Evolutionary conservation across 352 stramenopile genomes (phyloP).

Genomic region (Phytophthora colocasiae): DNA sequence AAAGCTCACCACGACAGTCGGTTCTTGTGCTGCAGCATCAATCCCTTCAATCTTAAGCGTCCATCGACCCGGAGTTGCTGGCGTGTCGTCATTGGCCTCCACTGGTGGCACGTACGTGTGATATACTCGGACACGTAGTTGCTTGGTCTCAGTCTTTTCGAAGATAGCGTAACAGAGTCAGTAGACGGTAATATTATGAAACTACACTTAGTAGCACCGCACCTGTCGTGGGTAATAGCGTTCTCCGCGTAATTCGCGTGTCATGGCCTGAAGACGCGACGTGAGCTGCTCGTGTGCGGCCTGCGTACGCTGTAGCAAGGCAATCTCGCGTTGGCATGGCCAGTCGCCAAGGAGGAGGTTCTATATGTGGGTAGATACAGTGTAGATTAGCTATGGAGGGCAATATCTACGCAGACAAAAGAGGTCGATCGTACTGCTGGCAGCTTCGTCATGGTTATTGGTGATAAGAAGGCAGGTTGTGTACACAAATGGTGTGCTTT

Average conservation of each 20-base stretch:
- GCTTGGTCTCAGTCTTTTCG: conserved; percentile 57
- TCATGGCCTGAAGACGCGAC: conserved; percentile 51
- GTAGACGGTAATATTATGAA: no score
- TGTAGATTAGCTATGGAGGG: conserved; percentile 1
- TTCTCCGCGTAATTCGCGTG: conserved; percentile 64
- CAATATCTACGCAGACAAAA: background rate
- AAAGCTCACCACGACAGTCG: conserved; percentile 48
- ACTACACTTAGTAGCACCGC: background rate
- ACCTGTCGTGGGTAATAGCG: conserved; percentile 66
- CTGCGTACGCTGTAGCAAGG: conserved; percentile 57
- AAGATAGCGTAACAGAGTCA: no score
- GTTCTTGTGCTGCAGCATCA: conserved; percentile 39
- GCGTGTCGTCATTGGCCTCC: conserved; percentile 37
- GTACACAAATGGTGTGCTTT: background rate
- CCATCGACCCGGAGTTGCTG: conserved; percentile 52
- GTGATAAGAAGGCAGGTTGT: background rate
- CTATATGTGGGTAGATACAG: conserved; percentile 27
- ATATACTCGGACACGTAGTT: conserved; percentile 63
- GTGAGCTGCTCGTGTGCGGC: conserved; percentile 51
- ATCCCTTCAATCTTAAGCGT: conserved; percentile 71
- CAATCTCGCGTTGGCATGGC: conserved; percentile 64
- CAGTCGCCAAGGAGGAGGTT: conserved; percentile 61
- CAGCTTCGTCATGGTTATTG: conserved; percentile 26
- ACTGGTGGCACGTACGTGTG: conserved; percentile 67
- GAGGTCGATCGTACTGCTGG: conserved; percentile 19